These are phyloP conservation scores for Tetrahymena elliotti DNA, from an alignment of 73 alveolate species.

Conservation along the genomic window DNA sequence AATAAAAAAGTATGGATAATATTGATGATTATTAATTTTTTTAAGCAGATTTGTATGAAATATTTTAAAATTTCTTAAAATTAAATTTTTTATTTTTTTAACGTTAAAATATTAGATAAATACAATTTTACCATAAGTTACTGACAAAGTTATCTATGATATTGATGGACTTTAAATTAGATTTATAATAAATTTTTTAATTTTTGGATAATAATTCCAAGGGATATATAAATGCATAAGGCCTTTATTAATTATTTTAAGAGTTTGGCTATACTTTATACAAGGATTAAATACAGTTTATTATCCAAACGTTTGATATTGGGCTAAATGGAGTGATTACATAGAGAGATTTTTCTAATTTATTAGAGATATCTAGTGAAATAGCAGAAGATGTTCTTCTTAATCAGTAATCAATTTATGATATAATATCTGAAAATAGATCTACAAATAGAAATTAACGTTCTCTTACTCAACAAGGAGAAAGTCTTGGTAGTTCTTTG, in stretches of 20 bases:
- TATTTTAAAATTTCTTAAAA: background rate
- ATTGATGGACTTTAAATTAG: background rate
- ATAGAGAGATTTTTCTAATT: background rate
- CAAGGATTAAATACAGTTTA: background rate
- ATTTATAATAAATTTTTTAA: background rate
- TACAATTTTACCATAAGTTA: background rate
- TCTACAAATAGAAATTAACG: background rate
- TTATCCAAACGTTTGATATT: background rate
- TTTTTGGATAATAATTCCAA: background rate
- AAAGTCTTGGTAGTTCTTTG: background rate
- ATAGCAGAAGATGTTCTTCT: background rate
- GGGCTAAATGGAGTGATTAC: background rate
- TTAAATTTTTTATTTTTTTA: background rate
- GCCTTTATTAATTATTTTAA: background rate
- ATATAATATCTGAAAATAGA: background rate
- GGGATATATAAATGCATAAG: background rate
- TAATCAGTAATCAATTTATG: background rate
- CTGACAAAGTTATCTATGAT: background rate
- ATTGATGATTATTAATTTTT: no score
- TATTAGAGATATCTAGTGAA: background rate
- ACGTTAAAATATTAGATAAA: background rate
- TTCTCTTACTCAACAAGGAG: background rate
- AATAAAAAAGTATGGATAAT: background rate
- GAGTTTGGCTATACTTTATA: background rate
- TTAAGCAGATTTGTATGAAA: no score